Evolutionary conservation across 345 rosid genomes (phyloP), one percentile per base, ranked within the genome.

Genomic region (Aquilaria sinensis): DNA sequence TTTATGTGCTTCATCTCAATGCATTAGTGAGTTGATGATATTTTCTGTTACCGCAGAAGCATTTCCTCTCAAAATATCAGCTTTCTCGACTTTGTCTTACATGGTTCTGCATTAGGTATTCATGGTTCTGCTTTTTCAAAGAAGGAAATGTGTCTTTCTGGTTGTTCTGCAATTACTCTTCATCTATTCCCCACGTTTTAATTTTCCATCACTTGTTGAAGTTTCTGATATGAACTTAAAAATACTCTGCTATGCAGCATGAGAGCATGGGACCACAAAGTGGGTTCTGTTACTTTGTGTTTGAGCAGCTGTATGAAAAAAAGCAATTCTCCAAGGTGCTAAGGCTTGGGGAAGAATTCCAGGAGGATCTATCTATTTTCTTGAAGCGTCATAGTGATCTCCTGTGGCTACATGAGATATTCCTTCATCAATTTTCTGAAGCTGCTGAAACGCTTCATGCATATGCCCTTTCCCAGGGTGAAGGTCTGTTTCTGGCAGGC

Each of bases 261-360:
- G 96, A 94, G 57, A 81, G 96, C 80, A 68, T 83, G 84, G 99
- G 96, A 58, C 96, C 96, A 53, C 87, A 76, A 62, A 85, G 93
- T 74, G 99, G 99, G 61, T 94, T 94, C 83, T 82, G 93, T 71
- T 86, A 85, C 74, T 94, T 79, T 71, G 99, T 90, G 62, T 90
- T 90, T 72, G 72, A 86, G 62, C 92, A 88, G 72, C 70, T 94
- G 48, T 78, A 80, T 55, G 69, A 70, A 63, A 86, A 70, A 74
- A 83, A 74, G 72, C 92, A 88, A 58, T 83, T 81, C 55, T 82
- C 99, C 30, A 83, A 80, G 85, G 85, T 94, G 73, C 73, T 90
- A 65, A 78, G 96, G 80, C 93, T 90, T 43, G 99, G 99, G 43
- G 99, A 94, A 75, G 99, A 94, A 62, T 94, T 94, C 67, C 95